Conservation (phyloP, 768 basidiomycete species). For the Serpula lacrymans region DNA sequence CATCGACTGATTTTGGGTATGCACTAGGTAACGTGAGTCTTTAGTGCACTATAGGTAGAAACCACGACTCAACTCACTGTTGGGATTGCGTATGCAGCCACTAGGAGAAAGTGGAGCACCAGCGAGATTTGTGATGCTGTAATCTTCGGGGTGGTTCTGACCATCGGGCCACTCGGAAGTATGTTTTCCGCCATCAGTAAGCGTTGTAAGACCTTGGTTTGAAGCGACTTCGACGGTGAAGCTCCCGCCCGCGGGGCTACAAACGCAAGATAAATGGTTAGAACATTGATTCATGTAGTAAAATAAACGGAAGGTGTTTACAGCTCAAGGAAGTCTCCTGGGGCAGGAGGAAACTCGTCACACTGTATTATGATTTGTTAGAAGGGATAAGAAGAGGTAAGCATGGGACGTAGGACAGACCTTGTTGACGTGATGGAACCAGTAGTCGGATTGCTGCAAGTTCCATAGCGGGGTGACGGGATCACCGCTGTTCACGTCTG, state of each 20-base stretch:
- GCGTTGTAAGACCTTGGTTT: slow-evolving; percentile 45
- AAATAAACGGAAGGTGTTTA: slow-evolving; percentile 13
- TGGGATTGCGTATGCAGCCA: slow-evolving; percentile 44
- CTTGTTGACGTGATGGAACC: slow-evolving; percentile 24
- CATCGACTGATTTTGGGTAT: slow-evolving; percentile 47
- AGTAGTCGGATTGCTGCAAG: slow-evolving; percentile 39
- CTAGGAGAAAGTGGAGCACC: slow-evolving; percentile 3
- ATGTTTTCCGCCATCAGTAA: slow-evolving; percentile 39
- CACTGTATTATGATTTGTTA: slow-evolving; percentile 27
- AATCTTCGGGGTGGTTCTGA: slow-evolving; percentile 38
- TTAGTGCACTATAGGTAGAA: too few relatives aligned
- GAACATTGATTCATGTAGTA: background rate
- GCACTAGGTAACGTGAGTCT: slow-evolving; percentile 33
- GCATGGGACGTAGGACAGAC: slow-evolving; percentile 25
- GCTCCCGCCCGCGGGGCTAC: slow-evolving; percentile 46
- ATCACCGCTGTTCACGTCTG: slow-evolving; percentile 36
- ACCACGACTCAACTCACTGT: slow-evolving; percentile 39
- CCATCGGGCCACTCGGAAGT: slow-evolving; percentile 47
- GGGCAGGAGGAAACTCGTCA: slow-evolving; percentile 42
- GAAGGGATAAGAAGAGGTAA: background rate
- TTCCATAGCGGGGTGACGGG: slow-evolving; percentile 43
- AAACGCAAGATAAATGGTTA: background rate
- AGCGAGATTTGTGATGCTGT: slow-evolving; percentile 27
- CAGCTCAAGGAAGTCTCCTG: slow-evolving; percentile 43
- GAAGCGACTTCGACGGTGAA: slow-evolving; percentile 48